These are phyloP conservation scores for Suhomyces coccinellae DNA, from an alignment of 1,139 yeast species.

Conservation along the genomic window DNA sequence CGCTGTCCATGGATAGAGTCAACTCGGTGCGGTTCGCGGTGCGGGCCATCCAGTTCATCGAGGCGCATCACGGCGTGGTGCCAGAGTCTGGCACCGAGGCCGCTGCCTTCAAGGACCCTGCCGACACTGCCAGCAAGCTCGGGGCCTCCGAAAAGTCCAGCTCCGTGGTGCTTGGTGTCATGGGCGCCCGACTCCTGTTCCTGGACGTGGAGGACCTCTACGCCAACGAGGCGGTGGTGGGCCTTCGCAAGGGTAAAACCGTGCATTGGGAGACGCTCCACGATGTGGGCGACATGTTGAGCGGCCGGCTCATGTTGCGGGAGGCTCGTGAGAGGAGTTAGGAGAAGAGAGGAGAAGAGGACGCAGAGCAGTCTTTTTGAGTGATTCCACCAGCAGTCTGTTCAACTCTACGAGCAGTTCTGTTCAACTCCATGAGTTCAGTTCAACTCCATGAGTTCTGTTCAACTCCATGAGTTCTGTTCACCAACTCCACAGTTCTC, in stretches of 20 bases:
- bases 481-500: too few relatives aligned
- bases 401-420: too few relatives aligned
- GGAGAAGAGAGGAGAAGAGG: too few relatives aligned
- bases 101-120: background rate
- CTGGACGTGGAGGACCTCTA: constrained; percentile 56
- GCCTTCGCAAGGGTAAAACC: constrained; percentile 62
- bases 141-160: constrained; percentile 14
- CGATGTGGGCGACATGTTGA: constrained; percentile 62
- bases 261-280: constrained; percentile 68
- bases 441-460: too few relatives aligned
- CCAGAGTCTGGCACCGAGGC: background rate
- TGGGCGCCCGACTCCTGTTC: constrained; percentile 62
- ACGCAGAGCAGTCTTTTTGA: too few relatives aligned
- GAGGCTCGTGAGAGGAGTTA: constrained; percentile 5
- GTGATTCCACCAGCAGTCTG: too few relatives aligned
- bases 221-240: constrained; percentile 58
- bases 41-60: constrained; percentile 78
- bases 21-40: constrained; percentile 90
- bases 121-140: constrained; percentile 8
- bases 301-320: constrained; percentile 49
- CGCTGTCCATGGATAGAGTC: constrained; percentile 92
- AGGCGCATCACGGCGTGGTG: background rate
- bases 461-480: too few relatives aligned
- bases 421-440: too few relatives aligned
- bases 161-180: constrained; percentile 70